Evolutionary conservation across 306 rosid species (phyloP), one percentile per base, ranked within the genome.

Genomic region (Herpetospermum pedunculosum): DNA sequence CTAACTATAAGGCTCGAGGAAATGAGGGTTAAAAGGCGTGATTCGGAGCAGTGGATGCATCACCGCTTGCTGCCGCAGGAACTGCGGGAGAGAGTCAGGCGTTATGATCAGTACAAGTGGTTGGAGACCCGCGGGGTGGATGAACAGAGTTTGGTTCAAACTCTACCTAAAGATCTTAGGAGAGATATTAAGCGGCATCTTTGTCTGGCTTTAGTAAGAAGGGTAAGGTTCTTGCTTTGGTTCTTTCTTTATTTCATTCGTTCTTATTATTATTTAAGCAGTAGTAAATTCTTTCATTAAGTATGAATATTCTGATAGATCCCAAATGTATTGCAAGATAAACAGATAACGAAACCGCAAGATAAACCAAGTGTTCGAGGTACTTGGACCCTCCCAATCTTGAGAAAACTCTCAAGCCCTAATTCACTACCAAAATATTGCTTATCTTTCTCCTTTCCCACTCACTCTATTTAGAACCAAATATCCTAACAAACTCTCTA

Each of bases 21-120:
- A 81, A 94, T 91, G 99, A 94, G 99, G 75, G 92, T 94, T 71
- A 94, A 94, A 85, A 89, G 95, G 84, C 95, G 96, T 12, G 99
- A 94, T 81, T 94, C 99, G 70, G 99, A 94, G 77, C 99, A 94
- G 85, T 94, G 99, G 99, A 94, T 94, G 99, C 99, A 88, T 77
- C 99, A 94, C 68, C 97, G 99, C 72, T 82, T 94, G 80, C 97
- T 94, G 76, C 96, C 97, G 25, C 92, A 72, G 47, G 95, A 87
- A 1, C 97, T 94, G 59, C 85, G 96, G 78, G 96, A 89, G 87
- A 88, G 99, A 4, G 99, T 94, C 48, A 89, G 99, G 77, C 95
- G 97, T 52, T 94, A 94, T 73, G 99, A 94, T 83, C 99, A 94
- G 73, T 94, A 94, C 79, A 94, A 94, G 85, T 94, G 99, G 99